Evolutionary conservation across 1,284 basidiomycete genomes (phyloP).

Genomic region (Cryptococcus amylolentus): DNA sequence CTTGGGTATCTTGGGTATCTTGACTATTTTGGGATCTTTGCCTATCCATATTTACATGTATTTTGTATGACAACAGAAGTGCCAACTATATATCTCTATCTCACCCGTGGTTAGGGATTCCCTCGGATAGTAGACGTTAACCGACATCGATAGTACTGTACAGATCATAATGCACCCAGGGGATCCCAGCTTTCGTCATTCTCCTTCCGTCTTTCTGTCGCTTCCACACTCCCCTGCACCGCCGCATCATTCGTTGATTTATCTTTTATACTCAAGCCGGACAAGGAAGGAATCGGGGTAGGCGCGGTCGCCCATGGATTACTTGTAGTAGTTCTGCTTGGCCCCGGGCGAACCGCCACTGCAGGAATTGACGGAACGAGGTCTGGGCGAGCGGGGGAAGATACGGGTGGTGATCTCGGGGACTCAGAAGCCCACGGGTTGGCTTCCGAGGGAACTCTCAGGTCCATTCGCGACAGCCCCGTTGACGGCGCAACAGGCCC

Average conservation of each 20-base stretch:
- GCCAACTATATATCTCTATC: too few relatives aligned
- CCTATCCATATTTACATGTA: too few relatives aligned
- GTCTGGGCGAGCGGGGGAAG: neutral
- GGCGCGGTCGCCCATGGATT: conserved; percentile 5
- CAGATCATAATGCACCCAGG: conserved; percentile 33
- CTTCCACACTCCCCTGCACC: conserved; percentile 1
- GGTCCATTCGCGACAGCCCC: neutral
- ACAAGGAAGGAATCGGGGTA: neutral
- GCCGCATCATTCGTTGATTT: neutral
- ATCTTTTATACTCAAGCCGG: neutral
- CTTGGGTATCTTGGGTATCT: too few relatives aligned
- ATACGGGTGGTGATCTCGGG: neutral
- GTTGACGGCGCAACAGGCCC: too few relatives aligned
- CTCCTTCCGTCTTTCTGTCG: conserved; percentile 23
- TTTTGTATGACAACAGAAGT: too few relatives aligned
- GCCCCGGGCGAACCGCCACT: neutral
- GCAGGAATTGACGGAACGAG: neutral
- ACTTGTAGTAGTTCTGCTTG: conserved; percentile 1
- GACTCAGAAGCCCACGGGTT: conserved; percentile 22
- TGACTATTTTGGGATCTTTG: too few relatives aligned
- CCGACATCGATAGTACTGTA: neutral
- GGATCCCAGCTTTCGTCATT: conserved; percentile 41
- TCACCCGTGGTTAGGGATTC: too few relatives aligned
- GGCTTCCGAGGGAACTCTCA: conserved; percentile 19
- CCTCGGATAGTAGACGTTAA: too few relatives aligned